Conservation (phyloP, 208 protist genomes). For the Leishmania aethiopica region DNA sequence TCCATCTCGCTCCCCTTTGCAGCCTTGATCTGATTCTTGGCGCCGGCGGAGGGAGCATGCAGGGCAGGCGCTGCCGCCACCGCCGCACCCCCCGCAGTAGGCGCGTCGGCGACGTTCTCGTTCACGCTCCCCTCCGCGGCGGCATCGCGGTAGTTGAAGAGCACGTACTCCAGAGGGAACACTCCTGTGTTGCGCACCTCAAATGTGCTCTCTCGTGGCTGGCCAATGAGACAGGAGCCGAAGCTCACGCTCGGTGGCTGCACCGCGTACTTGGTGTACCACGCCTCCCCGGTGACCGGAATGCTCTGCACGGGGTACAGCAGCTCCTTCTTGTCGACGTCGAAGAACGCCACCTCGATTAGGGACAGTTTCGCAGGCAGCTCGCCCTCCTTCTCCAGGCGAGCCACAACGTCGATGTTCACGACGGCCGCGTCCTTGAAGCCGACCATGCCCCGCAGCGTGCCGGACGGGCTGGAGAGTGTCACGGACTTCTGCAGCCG, state of each 20-base stretch:
- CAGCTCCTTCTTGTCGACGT: conserved; percentile 75
- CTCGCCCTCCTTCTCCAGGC: conserved; percentile 79
- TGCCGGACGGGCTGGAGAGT: conserved; percentile 61
- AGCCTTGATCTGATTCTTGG: conserved; percentile 29
- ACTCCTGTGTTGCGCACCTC: conserved; percentile 90
- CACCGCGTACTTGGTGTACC: conserved; percentile 91
- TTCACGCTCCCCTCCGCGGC: neutral
- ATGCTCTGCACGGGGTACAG: conserved; percentile 86
- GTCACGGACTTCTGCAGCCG: conserved; percentile 67
- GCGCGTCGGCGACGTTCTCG: neutral
- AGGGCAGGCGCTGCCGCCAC: neutral
- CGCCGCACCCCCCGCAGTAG: conserved; percentile 4
- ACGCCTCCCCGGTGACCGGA: conserved; percentile 80
- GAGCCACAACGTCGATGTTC: conserved; percentile 77
- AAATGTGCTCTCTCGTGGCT: conserved; percentile 81
- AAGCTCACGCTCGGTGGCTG: conserved; percentile 95
- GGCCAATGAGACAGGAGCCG: conserved; percentile 91
- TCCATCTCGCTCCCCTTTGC: conserved; percentile 35
- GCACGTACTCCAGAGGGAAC: conserved; percentile 79
- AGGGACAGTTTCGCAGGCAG: conserved; percentile 69
- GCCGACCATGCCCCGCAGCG: conserved; percentile 80
- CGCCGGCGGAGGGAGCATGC: neutral
- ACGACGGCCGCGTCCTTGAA: conserved; percentile 87
- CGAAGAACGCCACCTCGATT: conserved; percentile 90
- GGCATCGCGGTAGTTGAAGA: conserved; percentile 82